Base-by-base conservation (phyloP, 192 early-diverging fungal genomes). In the Coemansia reversa region DNA sequence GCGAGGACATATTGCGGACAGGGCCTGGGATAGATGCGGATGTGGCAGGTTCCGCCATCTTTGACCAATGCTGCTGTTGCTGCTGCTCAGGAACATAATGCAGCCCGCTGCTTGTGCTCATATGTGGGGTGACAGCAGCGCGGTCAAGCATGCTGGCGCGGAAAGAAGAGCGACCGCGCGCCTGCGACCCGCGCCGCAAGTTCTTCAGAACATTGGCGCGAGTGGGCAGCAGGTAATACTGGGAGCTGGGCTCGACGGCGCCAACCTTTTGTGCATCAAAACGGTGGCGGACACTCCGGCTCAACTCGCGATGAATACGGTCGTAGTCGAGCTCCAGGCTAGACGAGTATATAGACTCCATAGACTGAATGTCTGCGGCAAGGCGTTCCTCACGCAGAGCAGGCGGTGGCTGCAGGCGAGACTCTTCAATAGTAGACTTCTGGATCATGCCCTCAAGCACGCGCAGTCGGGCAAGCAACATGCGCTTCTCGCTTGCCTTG, bases 371-470 rank as follows among this genome's bases (percentile, higher is more conserved):
- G 49, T 71, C 72, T 22, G 61, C 67, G 5, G 49, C 60, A 8
- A 67, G 61, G 19, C 60, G 77, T 33, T 67, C 42, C 33, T 59
- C 29, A 22, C 51, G 64, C 16, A 71, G 51, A n/a, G 35, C 61
- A 0, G 72, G 61, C 7, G 72, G 67, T 18, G 77, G 77, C 65
- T 71, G 72, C 48, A 74, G 53, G 3, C 77, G 77, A 12, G 77
- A 67, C 28, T 74, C 72, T 27, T 71, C 72, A 1, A 80, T 74
- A n/a, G 67, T 62, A 3, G 64, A 20, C 54, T 65, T 70, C 33
- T 80, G 77, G 19, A 80, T 67, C 62, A 80, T 74, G n/a, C 55
- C 51, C 50, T 80, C 77, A 14, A 74, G 59, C 39, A 80, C 68
- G 25, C 77, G 77, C 57, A 74, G 51, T 1, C 65, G 67, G 24